Base-by-base conservation (phyloP, 495 filamentous ascomycete genomes). In the Penicillium soppii region DNA sequence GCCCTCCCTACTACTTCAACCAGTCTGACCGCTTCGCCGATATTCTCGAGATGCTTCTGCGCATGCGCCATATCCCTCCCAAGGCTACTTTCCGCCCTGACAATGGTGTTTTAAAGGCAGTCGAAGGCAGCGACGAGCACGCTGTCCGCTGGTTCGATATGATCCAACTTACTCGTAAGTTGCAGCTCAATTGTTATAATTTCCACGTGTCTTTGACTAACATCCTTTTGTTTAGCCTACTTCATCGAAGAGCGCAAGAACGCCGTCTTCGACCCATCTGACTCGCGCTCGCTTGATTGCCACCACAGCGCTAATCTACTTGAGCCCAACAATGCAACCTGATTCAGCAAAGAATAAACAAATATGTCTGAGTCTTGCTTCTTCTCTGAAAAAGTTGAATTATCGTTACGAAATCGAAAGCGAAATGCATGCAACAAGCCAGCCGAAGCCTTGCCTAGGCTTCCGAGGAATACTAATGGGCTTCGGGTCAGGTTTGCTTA, bases 11-110 rank as follows among this genome's bases (percentile, higher is more conserved):
- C 52, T 90, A 85, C 55, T 81, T 79, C 8, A 78, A 76, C 56
- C 88, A 94, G 72, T 88, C 86, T 38, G 81, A 88, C 27, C 79
- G 80, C 25, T 84, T 94, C 39, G 80, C 85, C 1, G 80, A 89
- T 29, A 81, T 91, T 33, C 60, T 94, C 19, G 73, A 82, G 50
- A 91, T 90, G 85, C 70, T 95, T 13, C 72, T 91, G 27, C 76
- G 78, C 43, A 90, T 91, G 68, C 83, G 89, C 27, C 82, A 82
- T 44, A 72, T 88, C 7, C 83, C 85, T 1, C 87, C 87, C 4
- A 83, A 83, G 58, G 82, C 82, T 0, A 65, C 63, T 15, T 64
- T 73, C 20, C 63, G 70, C 5, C 72, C 74, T n/a, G 66, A 76
- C 0, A 81, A 82, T 44, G 80, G 80, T 8, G 71, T 81, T 21